Evolutionary conservation across 371 early-diverging fungal genomes (phyloP), one percentile per base, ranked within the genome.

Genomic region (Rhizopus microsporus): DNA sequence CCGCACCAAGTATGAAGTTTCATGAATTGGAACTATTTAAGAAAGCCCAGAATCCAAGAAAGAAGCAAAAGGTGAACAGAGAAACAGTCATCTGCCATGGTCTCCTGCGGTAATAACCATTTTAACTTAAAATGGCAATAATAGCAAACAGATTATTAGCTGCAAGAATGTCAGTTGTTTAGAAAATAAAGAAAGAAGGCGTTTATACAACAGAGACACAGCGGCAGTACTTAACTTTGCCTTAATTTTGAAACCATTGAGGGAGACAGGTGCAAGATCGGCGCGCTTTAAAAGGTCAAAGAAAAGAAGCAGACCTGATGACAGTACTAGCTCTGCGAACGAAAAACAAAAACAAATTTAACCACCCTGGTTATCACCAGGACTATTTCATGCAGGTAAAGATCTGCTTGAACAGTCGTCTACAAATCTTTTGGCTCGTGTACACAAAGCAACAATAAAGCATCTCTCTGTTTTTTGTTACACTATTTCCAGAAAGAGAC

Each of bases 241-340:
- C 45, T 45, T 45, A 45, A 45, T 8, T 45, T 7, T 45, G 45
- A 45, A 45, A 15, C 10, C 23, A 45, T 45, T 45, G 45, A 45
- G 45, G 23, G 45, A 5, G 23, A 23, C 45, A 45, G 45, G 23
- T 15, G 45, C 45, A 45, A 45, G 45, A 23, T 0, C 45, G 7
- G 45, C 45, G 45, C 7, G 15, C 8, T 45, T 45, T 45, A 12
- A 45, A 45, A 44, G 45, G 45, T 44, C 45, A 44, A 44, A 44
- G 1, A 44, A 3, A 44, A 45, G 45, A 48, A 48, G 6, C 23
- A 48, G n/a, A 4, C 31, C 17, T 9, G 48, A 30, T 32, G 48
- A 30, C 32, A 48, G 30, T 29, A 48, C 32, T 3, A 32, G 30
- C n/a, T 2, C 48, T 48, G 17, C 8, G 6, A 48, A 45, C 7